Conservation (phyloP, 306 rosid genomes). For the Dryas drummondii region DNA sequence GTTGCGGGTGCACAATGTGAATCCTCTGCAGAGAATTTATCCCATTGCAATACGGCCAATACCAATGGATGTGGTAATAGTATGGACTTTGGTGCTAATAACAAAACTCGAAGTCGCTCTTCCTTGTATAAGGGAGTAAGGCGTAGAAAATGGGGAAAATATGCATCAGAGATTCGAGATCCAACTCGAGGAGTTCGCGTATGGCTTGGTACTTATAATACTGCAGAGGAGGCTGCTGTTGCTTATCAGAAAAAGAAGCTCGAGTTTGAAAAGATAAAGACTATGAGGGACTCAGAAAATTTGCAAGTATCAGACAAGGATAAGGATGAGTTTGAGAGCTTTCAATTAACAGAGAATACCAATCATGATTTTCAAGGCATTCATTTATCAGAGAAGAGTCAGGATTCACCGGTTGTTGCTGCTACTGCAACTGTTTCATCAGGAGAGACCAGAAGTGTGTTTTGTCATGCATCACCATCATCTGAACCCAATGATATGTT, state of each 20-base stretch:
- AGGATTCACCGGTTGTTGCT: slow-evolving; percentile 13
- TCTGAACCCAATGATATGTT: slow-evolving; percentile 55
- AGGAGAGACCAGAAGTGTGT: slow-evolving; percentile 21
- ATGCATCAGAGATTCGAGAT: slow-evolving; percentile 59
- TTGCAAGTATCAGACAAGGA: slow-evolving; percentile 2
- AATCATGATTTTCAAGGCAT: not conserved
- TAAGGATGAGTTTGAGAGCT: slow-evolving; percentile 23
- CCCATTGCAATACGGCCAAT: not conserved
- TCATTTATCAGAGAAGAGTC: slow-evolving; percentile 3
- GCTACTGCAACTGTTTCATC: not conserved
- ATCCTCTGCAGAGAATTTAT: slow-evolving; percentile 10
- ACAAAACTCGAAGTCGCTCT: slow-evolving; percentile 22
- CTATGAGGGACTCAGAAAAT: slow-evolving; percentile 6
- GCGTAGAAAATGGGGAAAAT: slow-evolving; percentile 55
- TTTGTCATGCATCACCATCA: slow-evolving; percentile 51
- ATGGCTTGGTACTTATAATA: slow-evolving; percentile 65
- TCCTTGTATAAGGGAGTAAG: slow-evolving; percentile 52
- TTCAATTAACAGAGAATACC: not conserved
- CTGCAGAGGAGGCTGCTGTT: slow-evolving; percentile 52
- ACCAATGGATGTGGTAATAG: slow-evolving; percentile 1
- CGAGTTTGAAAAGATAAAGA: slow-evolving; percentile 31
- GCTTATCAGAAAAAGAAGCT: slow-evolving; percentile 51
- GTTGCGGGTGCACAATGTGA: slow-evolving; percentile 29
- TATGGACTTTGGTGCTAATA: slow-evolving; percentile 2
- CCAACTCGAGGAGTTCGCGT: slow-evolving; percentile 34